These are phyloP conservation scores for Saccharomyces hybrid DNA, from an alignment of 1,139 yeast genomes.

Conservation along the genomic window DNA sequence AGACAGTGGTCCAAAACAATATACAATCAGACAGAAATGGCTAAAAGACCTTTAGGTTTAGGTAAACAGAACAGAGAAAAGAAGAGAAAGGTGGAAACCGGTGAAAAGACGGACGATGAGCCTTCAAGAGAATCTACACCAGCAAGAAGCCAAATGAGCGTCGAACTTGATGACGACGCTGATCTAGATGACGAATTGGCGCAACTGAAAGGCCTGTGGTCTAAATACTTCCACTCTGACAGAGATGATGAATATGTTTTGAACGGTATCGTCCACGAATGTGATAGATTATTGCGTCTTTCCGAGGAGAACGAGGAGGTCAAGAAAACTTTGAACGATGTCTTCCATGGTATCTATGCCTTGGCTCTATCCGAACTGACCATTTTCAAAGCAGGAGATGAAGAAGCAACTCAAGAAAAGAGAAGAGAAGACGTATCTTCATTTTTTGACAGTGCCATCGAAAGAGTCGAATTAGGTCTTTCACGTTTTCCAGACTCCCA, in stretches of 20 bases:
- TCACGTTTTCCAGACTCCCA: constrained; percentile 40
- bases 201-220: constrained; percentile 67
- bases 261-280: constrained; percentile 85
- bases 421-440: constrained; percentile 40
- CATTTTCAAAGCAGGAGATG: constrained; percentile 39
- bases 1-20: not conserved
- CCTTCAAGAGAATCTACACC: constrained; percentile 16
- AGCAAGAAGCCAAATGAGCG: constrained; percentile 37
- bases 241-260: constrained; percentile 56
- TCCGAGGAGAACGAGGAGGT: constrained; percentile 30
- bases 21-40: constrained; percentile 37
- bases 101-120: constrained; percentile 6
- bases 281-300: constrained; percentile 67
- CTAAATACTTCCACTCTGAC: constrained; percentile 46
- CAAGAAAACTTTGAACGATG: constrained; percentile 39
- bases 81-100: constrained; percentile 21
- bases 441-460: constrained; percentile 62
- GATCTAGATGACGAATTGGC: constrained; percentile 73
- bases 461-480: constrained; percentile 58
- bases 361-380: constrained; percentile 64
- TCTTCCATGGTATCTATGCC: constrained; percentile 68
- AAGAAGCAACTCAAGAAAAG: constrained; percentile 23
- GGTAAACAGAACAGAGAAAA: constrained; percentile 53
- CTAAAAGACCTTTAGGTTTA: constrained; percentile 74
- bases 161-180: constrained; percentile 61